Conservation (phyloP, 225 moss, liverwort and hornwort genomes). For the Rhytidiadelphus loreus region DNA sequence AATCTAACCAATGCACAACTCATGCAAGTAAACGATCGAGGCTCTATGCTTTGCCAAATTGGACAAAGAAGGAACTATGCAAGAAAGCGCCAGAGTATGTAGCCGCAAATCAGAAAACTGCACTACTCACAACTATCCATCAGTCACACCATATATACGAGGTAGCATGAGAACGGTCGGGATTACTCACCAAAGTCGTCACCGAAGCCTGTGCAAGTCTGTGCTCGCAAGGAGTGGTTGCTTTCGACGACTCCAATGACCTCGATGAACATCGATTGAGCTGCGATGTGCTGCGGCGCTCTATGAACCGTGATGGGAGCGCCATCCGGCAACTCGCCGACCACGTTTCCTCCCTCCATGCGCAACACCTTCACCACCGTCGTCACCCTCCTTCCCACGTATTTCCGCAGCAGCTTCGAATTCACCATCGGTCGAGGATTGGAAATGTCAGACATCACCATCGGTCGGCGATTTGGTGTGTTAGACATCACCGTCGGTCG, state of each 20-base stretch:
- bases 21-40: not conserved
- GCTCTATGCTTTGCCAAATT: not conserved
- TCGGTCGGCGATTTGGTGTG: constrained; percentile 41
- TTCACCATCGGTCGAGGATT: constrained; percentile 77
- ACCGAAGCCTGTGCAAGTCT: constrained; percentile 66
- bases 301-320: constrained; percentile 48
- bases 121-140: not conserved
- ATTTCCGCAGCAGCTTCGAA: constrained; percentile 51
- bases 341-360: constrained; percentile 37
- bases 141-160: not conserved
- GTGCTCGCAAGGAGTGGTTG: constrained; percentile 50
- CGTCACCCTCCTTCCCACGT: constrained; percentile 59
- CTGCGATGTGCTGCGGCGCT: constrained; percentile 30
- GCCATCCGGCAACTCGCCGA: constrained; percentile 69
- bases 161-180: not conserved
- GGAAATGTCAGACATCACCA: constrained; percentile 43
- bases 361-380: constrained; percentile 64
- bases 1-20: not conserved
- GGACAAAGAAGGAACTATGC: not conserved
- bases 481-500: not conserved
- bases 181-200: constrained; percentile 58
- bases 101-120: not conserved
- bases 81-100: not conserved
- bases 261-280: constrained; percentile 58
- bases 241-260: constrained; percentile 76